Evolutionary conservation across 139 green algal genomes (phyloP).

Genomic region (Tetratostichococcus sp.): DNA sequence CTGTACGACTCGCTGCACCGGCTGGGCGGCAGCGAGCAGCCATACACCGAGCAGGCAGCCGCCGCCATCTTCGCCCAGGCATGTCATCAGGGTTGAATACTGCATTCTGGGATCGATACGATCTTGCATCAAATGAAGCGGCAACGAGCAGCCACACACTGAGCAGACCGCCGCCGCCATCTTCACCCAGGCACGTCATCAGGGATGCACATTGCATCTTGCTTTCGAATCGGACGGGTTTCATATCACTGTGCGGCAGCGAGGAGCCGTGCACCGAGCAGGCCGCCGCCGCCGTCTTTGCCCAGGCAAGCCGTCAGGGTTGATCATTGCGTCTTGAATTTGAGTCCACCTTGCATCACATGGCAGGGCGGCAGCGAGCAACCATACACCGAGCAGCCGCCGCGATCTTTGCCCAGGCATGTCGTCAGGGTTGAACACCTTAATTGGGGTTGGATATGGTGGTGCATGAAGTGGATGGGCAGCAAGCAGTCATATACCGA

Average conservation of each 20-base stretch:
- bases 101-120: too few species aligned
- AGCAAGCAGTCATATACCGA: conserved; percentile 35
- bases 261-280: conserved; percentile 38
- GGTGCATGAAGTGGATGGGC: too few species aligned
- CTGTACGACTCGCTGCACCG: conserved; percentile 37
- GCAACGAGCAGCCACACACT: conserved; percentile 26
- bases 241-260: too few species aligned
- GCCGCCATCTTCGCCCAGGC: conserved; percentile 36
- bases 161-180: conserved; percentile 38
- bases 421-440: too few species aligned
- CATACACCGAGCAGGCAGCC: conserved; percentile 46
- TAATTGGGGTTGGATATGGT: too few species aligned
- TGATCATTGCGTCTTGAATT: too few species aligned
- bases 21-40: conserved; percentile 22
- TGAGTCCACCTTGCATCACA: too few species aligned
- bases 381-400: conserved; percentile 44
- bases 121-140: too few species aligned
- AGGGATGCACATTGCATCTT: too few species aligned
- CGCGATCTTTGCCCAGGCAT: conserved; percentile 35
- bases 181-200: conserved; percentile 28
- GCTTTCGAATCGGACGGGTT: too few species aligned
- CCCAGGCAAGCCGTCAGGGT: conserved; percentile 14
- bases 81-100: neutral
- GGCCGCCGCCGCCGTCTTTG: conserved; percentile 36
- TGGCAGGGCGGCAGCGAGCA: conserved; percentile 22